phyloP scores from a whole-genome alignment of 2,329 filamentous ascomycete species.

The Xenoacremonium recifei region DNA sequence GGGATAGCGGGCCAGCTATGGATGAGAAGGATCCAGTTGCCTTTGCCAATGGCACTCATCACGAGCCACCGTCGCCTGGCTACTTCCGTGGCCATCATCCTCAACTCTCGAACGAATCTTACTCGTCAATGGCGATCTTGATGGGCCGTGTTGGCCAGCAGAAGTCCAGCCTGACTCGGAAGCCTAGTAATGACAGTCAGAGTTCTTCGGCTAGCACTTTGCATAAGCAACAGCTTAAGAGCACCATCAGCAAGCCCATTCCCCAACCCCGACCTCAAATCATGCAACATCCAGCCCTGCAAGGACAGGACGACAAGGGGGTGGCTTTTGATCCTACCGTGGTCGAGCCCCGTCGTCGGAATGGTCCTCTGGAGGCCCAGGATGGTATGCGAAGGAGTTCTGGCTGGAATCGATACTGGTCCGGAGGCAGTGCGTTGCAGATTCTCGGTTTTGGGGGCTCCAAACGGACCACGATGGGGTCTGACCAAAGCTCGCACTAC shows the following conservation, averaged over 20 bases:
- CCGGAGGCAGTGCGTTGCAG: conserved; percentile 67
- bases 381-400: conserved; percentile 60
- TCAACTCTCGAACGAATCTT: conserved; percentile 54
- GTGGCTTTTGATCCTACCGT: conserved; percentile 37
- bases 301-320: conserved; percentile 40
- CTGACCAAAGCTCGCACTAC: conserved; percentile 57
- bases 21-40: conserved; percentile 59
- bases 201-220: conserved; percentile 52
- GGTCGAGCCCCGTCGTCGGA: conserved; percentile 35
- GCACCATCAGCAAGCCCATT: conserved; percentile 60
- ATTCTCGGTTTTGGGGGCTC: conserved; percentile 58
- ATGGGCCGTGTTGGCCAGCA: conserved; percentile 59
- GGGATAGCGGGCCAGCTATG: conserved; percentile 41
- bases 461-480: conserved; percentile 51
- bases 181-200: conserved; percentile 54
- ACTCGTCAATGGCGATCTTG: conserved; percentile 63
- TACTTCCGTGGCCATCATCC: conserved; percentile 52
- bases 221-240: conserved; percentile 63
- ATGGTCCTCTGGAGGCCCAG: conserved; percentile 32
- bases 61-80: conserved; percentile 31
- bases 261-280: conserved; percentile 32
- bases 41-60: conserved; percentile 43
- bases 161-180: conserved; percentile 45
- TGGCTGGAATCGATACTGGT: conserved; percentile 78
- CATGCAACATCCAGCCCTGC: conserved; percentile 29